Evolutionary conservation across 345 rosid species (phyloP), one percentile per base, ranked within the genome.

Genomic region (Aurinia saxatilis): DNA sequence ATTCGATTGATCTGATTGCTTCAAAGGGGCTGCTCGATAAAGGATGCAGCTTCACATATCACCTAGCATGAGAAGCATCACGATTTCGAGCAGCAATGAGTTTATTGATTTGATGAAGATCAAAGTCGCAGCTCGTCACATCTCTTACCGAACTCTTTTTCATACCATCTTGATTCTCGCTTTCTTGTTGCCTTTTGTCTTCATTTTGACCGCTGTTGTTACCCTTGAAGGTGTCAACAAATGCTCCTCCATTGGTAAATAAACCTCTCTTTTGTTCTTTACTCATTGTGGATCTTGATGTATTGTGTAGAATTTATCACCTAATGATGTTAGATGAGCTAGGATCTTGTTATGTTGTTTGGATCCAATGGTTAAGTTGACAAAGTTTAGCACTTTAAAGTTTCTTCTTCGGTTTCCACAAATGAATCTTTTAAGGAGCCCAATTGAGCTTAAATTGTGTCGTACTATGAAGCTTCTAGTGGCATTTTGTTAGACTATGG

Each of bases 191-290:
- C 99, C 99, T 55, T 95, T 95, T 44, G 97, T 90, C 73, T 95
- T 95, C 91, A 95, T 95, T 75, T 86, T 95, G 55, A 95, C 97
- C 17, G 99, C 99, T 63, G 63, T 90, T 72, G 98, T 88, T 57
- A 90, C 99, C 81, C 98, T 95, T 62, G 99, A 95, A 86, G 99
- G 99, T 74, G 96, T 88, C 93, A 88, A 95, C 93, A 90, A 95
- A 78, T 95, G 99, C 87, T 95, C 99, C 80, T 95, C 99, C 55
- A 79, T 95, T 54, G 97, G 99, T 90, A 82, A 42, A 39, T 42
- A 27, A 21, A 21, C 35, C 25, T 21, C 17, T 60, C 6, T 38
- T 29, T 29, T 29, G 1, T 42, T 19, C 31, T 13, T 33, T 33
- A 29, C 5, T 31, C 44, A 30, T 52, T 52, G 1, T 29, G 6